Percentiles rank a stretch among this genome's conserved stretches.
phyloP scores from a whole-genome alignment of 495 filamentous ascomycete genomes.

The Articulospora tetracladia region DNA sequence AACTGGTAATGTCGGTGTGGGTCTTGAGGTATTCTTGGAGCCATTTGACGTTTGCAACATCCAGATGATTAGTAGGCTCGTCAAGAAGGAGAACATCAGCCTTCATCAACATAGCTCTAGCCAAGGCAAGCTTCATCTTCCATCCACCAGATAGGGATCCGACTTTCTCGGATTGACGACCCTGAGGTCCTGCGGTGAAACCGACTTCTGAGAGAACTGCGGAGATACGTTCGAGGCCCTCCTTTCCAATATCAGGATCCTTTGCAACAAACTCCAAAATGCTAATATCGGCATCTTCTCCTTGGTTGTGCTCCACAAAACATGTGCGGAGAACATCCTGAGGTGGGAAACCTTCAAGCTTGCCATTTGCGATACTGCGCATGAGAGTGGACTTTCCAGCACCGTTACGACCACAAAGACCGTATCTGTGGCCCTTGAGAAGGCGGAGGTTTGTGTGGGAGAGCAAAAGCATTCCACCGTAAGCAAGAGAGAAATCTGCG shows the following conservation, averaged over 20 bases:
- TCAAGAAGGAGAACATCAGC: conserved; percentile 94
- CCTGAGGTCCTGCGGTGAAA: conserved; percentile 85
- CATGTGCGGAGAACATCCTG: conserved; percentile 90
- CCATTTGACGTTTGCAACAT: conserved; percentile 96
- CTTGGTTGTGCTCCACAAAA: conserved; percentile 98
- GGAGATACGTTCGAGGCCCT: conserved; percentile 74
- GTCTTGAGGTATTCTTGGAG: conserved; percentile 90
- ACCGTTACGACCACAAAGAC: conserved; percentile 93
- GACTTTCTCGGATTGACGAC: conserved; percentile 80
- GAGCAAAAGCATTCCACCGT: conserved; percentile 96
- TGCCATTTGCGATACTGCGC: conserved; percentile 91
- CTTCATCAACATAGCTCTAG: conserved; percentile 92
- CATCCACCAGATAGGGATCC: conserved; percentile 97
- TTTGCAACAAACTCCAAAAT: conserved; percentile 89
- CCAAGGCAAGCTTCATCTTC: conserved; percentile 99
- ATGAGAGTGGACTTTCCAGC: conserved; percentile 98
- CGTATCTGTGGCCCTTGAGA: conserved; percentile 94
- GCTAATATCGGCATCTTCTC: conserved; percentile 91
- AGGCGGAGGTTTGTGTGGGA: conserved; percentile 94
- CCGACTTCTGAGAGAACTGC: conserved; percentile 85
- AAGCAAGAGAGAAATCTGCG: conserved; percentile 94
- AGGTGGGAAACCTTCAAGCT: conserved; percentile 94
- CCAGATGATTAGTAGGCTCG: conserved; percentile 98
- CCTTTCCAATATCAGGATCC: conserved; percentile 73
- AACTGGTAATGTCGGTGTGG: conserved; percentile 92